Base-by-base conservation (phyloP, 345 rosid genomes). In the Acer campestre region DNA sequence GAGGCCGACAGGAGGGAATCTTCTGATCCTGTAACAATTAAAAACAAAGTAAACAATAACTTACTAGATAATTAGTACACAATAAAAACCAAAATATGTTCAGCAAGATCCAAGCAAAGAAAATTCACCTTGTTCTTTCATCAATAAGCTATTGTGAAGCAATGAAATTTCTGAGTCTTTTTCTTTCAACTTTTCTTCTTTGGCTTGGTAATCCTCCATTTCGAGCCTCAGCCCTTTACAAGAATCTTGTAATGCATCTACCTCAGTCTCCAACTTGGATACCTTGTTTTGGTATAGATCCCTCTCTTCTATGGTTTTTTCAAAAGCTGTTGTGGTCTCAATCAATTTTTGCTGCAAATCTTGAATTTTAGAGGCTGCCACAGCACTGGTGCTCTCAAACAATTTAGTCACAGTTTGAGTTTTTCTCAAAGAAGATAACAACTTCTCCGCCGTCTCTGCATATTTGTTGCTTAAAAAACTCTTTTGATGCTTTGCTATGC, bases 111-210 rank as follows among this genome's bases (percentile, higher is more conserved):
- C n/a, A 22, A 70, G 23, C 18, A 65, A 68, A 79, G 23, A 62
- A 48, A 49, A 25, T 67, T 74, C 74, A 91, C 98, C 94, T 88
- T 83, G 87, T 72, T 87, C 93, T 84, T 85, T 88, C 82, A 64
- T 65, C 55, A 48, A 75, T 70, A 81, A 72, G 65, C 79, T 80
- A 49, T 77, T 68, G 69, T 71, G 69, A 64, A 83, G 81, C 70
- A 82, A 76, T 17, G 86, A 87, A 73, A 89, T 82, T 79, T 91
- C 95, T 58, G 78, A 84, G 73, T 89, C 93, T 72, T 78, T 93
- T 80, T 86, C 89, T 84, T 89, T 87, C 92, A 95, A 86, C 69
- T 81, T 87, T 76, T 84, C 88, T 79, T 87, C 84, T 67, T 80
- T 75, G 73, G 77, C 88, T 78, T 80, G 83, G 77, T 77, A 82